These are phyloP conservation scores for Rhodomyrtus tomentosa DNA, from an alignment of 345 rosid species.

Conservation along the genomic window DNA sequence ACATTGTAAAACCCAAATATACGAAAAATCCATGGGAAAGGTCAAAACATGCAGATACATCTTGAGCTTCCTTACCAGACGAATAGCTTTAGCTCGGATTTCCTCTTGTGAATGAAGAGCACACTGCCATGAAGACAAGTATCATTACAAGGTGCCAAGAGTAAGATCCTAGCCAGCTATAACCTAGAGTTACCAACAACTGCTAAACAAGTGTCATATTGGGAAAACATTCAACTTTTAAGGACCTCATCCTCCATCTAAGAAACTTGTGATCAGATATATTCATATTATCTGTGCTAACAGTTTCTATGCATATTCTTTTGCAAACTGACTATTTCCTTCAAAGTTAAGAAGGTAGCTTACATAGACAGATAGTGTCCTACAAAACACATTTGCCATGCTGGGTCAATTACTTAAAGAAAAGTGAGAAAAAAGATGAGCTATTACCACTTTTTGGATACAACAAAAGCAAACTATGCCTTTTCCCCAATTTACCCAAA, in stretches of 20 bases:
- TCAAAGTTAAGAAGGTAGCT: not conserved
- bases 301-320: not conserved
- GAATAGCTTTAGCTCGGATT: slow-evolving; percentile 82
- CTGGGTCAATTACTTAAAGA: not conserved
- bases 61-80: slow-evolving; percentile 47
- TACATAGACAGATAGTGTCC: not conserved
- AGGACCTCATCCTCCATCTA: not conserved
- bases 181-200: not conserved
- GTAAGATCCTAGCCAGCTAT: not conserved
- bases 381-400: not conserved
- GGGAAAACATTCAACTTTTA: not conserved
- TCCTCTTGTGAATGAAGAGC: slow-evolving; percentile 91
- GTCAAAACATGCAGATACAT: not conserved
- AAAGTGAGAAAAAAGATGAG: not conserved
- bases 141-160: slow-evolving; percentile 8
- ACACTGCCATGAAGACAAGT: slow-evolving; percentile 47
- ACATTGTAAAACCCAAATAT: not conserved
- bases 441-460: not conserved
- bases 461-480: not conserved
- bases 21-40: not conserved
- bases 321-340: not conserved
- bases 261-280: not conserved
- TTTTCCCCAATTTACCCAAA: too few relatives aligned
- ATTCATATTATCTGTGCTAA: not conserved
- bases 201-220: not conserved